Conservation (phyloP, 2,329 filamentous ascomycete species). For the Knoxdaviesia capensis region DNA sequence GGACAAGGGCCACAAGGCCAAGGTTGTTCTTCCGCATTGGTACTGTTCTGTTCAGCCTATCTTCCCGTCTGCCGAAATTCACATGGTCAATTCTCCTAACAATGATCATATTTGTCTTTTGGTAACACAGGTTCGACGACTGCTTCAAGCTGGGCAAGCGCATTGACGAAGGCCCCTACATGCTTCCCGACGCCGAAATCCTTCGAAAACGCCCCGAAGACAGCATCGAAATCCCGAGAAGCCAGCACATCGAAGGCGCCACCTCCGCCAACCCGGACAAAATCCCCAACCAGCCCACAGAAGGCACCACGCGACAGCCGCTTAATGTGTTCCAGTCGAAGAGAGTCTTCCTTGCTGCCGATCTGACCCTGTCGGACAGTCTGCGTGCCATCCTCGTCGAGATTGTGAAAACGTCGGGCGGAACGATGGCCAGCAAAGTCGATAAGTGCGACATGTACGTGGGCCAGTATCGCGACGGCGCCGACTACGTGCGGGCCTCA, state of each 20-base stretch:
- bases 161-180: slow-evolving; percentile 75
- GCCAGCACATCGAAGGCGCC: slow-evolving; percentile 46
- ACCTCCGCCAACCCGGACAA: slow-evolving; percentile 27
- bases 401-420: slow-evolving; percentile 53
- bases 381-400: slow-evolving; percentile 46
- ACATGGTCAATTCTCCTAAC: background rate
- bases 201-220: slow-evolving; percentile 38
- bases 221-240: slow-evolving; percentile 32
- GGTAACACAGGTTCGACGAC: slow-evolving; percentile 67
- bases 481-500: slow-evolving; percentile 58
- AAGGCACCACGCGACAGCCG: slow-evolving; percentile 22
- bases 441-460: slow-evolving; percentile 64
- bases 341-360: slow-evolving; percentile 54
- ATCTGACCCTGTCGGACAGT: slow-evolving; percentile 50
- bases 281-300: slow-evolving; percentile 20
- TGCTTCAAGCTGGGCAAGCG: slow-evolving; percentile 83
- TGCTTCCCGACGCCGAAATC: slow-evolving; percentile 70
- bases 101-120: background rate
- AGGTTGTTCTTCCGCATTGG: slow-evolving; percentile 88
- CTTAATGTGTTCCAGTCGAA: slow-evolving; percentile 60
- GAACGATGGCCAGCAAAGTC: slow-evolving; percentile 42
- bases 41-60: slow-evolving; percentile 19
- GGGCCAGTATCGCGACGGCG: slow-evolving; percentile 68
- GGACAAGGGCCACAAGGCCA: slow-evolving; percentile 47
- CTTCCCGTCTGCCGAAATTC: too few relatives aligned